Evolutionary conservation across 1,284 basidiomycete species (phyloP), one percentile per base, ranked within the genome.

Genomic region (Ustilago lituana): DNA sequence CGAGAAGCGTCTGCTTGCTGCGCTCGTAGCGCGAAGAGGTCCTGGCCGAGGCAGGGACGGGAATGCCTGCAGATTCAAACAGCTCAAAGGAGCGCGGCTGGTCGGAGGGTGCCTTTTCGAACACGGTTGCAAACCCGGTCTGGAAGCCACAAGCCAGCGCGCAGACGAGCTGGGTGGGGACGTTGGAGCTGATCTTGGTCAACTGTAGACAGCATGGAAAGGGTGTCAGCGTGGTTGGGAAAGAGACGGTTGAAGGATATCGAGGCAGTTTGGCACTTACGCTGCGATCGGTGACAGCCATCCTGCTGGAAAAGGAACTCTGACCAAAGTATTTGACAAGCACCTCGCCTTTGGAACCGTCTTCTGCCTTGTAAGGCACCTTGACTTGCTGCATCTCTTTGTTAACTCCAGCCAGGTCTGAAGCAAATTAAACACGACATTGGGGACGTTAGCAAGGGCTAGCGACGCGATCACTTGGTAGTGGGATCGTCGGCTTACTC

Each of bases 241-340:
- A 14, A 22, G 24, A n/a, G n/a, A n/a, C n/a, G n/a, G n/a, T n/a
- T n/a, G n/a, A n/a, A n/a, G n/a, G n/a, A n/a, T n/a, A n/a, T n/a
- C n/a, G n/a, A n/a, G n/a, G n/a, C n/a, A n/a, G n/a, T n/a, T n/a
- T n/a, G n/a, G 9, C 20, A 53, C 57, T 48, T 31, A 60, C 57
- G 17, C 59, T 55, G 12, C 52, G 40, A n/a, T 55, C 59, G 11
- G 39, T 62, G 12, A 54, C 51, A 20, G 26, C 24, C 59, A 62
- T 62, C n/a, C 59, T 38, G 40, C 47, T 62, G 4, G 59, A 62
- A 19, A 62, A 62, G 36, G 59, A 62, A 40, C 59, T 62, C n/a
- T 62, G 59, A 17, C 59, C 59, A 41, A 62, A 62, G 40, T 62
- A 62, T 37, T 62, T 49, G 40, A 48, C 45, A 5, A 50, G 46